A percentile compares a stretch with the other conserved stretches of the same genome.
These are phyloP conservation scores for Corchorus olitorius DNA, from an alignment of 345 rosid species.

Conservation along the genomic window DNA sequence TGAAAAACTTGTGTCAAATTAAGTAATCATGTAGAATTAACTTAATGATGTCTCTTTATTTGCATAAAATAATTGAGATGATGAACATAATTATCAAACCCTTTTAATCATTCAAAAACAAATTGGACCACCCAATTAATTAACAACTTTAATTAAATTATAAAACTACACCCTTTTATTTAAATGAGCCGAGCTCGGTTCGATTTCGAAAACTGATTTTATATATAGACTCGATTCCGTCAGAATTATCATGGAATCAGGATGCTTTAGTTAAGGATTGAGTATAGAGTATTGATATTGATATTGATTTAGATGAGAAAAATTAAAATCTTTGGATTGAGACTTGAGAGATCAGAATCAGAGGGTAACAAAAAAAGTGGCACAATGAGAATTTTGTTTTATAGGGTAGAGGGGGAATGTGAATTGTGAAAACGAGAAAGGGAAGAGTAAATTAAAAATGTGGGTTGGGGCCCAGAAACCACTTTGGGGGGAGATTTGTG, in stretches of 20 bases:
- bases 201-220: too few species aligned
- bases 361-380: too few species aligned
- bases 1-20: not conserved
- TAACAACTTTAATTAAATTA: not conserved
- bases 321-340: too few species aligned
- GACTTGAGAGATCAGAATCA: too few species aligned
- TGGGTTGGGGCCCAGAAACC: slow-evolving; percentile 27
- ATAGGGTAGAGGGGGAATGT: too few species aligned
- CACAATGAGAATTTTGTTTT: too few species aligned
- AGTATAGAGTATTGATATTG: not conserved
- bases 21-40: not conserved
- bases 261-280: not conserved
- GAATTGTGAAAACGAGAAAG: too few species aligned
- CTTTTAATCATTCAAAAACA: not conserved
- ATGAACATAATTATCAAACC: not conserved
- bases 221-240: too few species aligned
- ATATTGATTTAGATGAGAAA: not conserved
- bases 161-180: too few species aligned
- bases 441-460: too few species aligned
- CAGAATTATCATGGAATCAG: too few species aligned
- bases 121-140: not conserved
- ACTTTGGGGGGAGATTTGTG: slow-evolving; percentile 18
- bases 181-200: too few species aligned
- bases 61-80: not conserved
- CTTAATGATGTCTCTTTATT: not conserved